Evolutionary conservation across 805 yeast genomes (phyloP).

Genomic region (Wickerhamomyces ciferrii): DNA sequence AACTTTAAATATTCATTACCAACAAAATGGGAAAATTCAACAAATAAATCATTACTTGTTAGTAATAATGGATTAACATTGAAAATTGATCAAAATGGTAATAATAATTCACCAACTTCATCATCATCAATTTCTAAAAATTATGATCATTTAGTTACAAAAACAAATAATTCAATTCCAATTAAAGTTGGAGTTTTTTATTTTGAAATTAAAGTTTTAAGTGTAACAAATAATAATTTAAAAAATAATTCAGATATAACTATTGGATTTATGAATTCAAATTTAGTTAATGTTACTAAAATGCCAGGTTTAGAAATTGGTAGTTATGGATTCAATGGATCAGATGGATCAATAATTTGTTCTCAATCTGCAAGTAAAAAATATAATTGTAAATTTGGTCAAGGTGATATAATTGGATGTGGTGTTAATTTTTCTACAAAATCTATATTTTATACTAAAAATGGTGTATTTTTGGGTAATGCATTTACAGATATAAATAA

Average conservation of each 20-base stretch:
- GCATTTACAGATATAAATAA: constrained; percentile 43
- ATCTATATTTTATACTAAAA: constrained; percentile 71
- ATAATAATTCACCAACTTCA: background rate
- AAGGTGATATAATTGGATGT: constrained; percentile 72
- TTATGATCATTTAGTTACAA: constrained; percentile 20
- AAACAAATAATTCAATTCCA: constrained; percentile 31
- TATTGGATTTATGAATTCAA: constrained; percentile 38
- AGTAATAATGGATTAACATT: constrained; percentile 9
- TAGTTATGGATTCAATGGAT: constrained; percentile 51
- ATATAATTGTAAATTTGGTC: constrained; percentile 41
- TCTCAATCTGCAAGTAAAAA: constrained; percentile 33
- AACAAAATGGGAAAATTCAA: constrained; percentile 10
- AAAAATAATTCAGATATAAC: constrained; percentile 28
- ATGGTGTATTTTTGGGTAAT: constrained; percentile 61
- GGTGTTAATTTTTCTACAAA: constrained; percentile 69
- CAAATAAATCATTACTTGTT: constrained; percentile 3
- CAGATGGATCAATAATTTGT: constrained; percentile 38
- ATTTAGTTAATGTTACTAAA: constrained; percentile 22
- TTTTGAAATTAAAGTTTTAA: constrained; percentile 39
- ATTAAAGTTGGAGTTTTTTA: constrained; percentile 41
- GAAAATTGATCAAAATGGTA: constrained; percentile 7
- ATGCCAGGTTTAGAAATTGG: constrained; percentile 42
- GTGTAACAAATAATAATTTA: constrained; percentile 28
- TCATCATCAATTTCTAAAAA: constrained; percentile 6
- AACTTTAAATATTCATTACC: constrained; percentile 15